A percentile compares a stretch with the other conserved stretches of the same genome.
These are phyloP conservation scores for Peronospora destructor DNA, from an alignment of 352 stramenopile genomes.

Conservation along the genomic window DNA sequence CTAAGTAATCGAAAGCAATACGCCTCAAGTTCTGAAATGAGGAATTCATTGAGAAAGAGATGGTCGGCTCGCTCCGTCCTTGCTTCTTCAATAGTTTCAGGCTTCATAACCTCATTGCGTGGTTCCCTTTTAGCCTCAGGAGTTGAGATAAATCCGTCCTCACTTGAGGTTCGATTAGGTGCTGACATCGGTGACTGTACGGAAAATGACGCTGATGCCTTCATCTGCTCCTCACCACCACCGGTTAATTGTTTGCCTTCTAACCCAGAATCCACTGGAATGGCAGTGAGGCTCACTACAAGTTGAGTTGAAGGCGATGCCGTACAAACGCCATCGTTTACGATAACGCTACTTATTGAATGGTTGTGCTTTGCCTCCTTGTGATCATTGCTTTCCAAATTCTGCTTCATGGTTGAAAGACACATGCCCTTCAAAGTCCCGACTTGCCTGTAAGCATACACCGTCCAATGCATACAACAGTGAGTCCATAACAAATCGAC, in stretches of 20 bases:
- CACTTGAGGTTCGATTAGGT: conserved; percentile 20
- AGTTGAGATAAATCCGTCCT: conserved; percentile 18
- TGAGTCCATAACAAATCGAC: conserved; percentile 1
- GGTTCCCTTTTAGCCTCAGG: conserved; percentile 18
- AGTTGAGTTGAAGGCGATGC: not conserved
- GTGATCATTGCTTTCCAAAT: conserved; percentile 4
- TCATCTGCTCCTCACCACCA: not conserved
- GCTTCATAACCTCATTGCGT: conserved; percentile 11
- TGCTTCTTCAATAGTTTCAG: conserved; percentile 10
- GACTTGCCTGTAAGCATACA: conserved; percentile 18
- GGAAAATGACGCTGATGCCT: conserved; percentile 1
- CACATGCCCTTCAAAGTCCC: conserved; percentile 30
- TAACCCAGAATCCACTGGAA: not conserved
- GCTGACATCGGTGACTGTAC: conserved; percentile 16
- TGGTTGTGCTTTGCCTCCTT: conserved; percentile 1
- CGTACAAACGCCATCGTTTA: conserved; percentile 1
- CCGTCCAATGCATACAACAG: not conserved
- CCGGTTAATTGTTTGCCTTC: not conserved
- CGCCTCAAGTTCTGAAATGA: conserved; percentile 42
- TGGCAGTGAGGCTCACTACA: not conserved
- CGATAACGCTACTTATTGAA: not conserved
- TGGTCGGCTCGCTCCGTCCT: conserved; percentile 28
- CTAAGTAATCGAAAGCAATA: conserved; percentile 33
- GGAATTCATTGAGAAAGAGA: conserved; percentile 41
- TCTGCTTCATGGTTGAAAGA: conserved; percentile 19